These are phyloP conservation scores for Reutealis trisperma DNA, from an alignment of 345 rosid species.

Conservation along the genomic window DNA sequence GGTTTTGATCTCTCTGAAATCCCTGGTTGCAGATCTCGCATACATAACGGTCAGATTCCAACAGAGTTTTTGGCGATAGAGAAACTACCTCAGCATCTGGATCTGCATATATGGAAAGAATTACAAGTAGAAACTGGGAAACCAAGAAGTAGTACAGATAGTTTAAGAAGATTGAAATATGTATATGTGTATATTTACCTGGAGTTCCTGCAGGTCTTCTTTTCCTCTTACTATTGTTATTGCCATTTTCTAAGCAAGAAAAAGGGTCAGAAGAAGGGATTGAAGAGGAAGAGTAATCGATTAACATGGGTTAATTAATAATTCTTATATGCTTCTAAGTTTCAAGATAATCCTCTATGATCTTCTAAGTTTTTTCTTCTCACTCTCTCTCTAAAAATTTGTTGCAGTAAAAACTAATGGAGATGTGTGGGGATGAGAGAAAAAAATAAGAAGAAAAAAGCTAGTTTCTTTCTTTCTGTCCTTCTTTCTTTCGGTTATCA, in stretches of 20 bases:
- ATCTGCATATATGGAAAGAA: conserved; percentile 45
- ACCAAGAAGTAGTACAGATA: neutral
- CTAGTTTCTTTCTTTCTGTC: neutral
- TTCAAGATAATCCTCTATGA: neutral
- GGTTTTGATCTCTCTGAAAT: conserved; percentile 94
- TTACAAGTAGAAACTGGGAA: neutral
- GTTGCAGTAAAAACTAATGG: no score
- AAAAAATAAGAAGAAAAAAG: conserved; percentile 10
- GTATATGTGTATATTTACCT: conserved; percentile 36
- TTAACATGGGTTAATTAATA: conserved; percentile 37
- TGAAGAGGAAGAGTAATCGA: conserved; percentile 33
- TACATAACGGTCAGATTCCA: conserved; percentile 90
- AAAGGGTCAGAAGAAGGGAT: conserved; percentile 45
- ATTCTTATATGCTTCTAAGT: neutral
- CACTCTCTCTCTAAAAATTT: no score
- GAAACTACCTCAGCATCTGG: conserved; percentile 97
- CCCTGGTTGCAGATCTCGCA: conserved; percentile 99
- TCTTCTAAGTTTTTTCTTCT: no score
- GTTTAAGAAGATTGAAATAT: no score
- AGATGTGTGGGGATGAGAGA: neutral
- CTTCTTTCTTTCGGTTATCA: conserved; percentile 22
- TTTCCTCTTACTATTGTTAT: conserved; percentile 57
- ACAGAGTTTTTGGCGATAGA: conserved; percentile 78
- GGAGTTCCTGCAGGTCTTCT: conserved; percentile 92
- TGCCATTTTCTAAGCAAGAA: conserved; percentile 43